Percentiles rank a stretch among this genome's conserved stretches.
Conservation (phyloP, 73 alveolate species). For the Blepharisma japonicum region DNA sequence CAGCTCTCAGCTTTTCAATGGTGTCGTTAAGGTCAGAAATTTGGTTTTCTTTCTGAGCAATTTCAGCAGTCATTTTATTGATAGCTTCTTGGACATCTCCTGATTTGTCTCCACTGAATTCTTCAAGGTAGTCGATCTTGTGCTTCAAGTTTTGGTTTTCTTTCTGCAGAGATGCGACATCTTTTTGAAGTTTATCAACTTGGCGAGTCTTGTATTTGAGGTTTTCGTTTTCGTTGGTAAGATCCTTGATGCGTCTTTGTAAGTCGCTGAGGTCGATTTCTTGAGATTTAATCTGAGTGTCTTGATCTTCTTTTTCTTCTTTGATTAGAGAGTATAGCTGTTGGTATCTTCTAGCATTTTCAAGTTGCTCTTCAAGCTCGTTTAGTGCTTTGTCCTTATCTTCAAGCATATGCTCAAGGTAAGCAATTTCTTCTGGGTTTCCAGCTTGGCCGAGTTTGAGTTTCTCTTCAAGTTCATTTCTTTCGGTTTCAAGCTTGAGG, state of each 20-base stretch:
- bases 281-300: background rate
- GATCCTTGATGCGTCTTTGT: background rate
- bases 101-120: background rate
- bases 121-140: background rate
- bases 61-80: background rate
- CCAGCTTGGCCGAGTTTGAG: background rate
- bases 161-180: background rate
- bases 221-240: background rate
- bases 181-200: background rate
- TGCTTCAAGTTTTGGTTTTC: conserved; percentile 9
- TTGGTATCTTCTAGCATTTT: conserved; percentile 2
- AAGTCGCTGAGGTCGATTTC: background rate
- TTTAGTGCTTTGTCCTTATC: conserved; percentile 8
- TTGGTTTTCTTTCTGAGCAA: conserved; percentile 13
- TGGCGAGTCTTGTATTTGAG: background rate
- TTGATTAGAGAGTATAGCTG: background rate
- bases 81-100: background rate
- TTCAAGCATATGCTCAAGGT: conserved; percentile 10
- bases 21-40: background rate
- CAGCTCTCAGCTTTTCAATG: background rate
- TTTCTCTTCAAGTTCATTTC: conserved; percentile 10
- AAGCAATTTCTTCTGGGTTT: conserved; percentile 16
- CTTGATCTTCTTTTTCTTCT: conserved; percentile 10
- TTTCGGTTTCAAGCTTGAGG: background rate
- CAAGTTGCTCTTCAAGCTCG: background rate